Evolutionary conservation across 2,329 filamentous ascomycete species (phyloP), one percentile per base, ranked within the genome.

Genomic region (Didymellaceae sp.): DNA sequence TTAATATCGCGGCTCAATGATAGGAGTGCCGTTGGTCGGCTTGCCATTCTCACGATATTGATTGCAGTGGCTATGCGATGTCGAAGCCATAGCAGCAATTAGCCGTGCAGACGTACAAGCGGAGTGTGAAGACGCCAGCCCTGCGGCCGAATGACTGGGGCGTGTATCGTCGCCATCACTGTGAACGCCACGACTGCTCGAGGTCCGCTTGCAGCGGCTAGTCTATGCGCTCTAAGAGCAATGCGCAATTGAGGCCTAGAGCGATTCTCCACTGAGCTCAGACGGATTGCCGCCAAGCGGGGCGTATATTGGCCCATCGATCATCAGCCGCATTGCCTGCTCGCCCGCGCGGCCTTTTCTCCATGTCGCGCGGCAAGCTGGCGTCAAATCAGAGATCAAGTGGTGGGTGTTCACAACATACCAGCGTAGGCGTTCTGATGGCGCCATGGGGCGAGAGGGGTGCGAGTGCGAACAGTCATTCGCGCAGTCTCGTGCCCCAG

Each of bases 121-220:
- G 54, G 45, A 59, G 57, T 30, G 37, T 54, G 57, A 55, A 58
- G 62, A 61, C 58, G 58, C 61, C 65, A 71, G 67, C 65, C 66
- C 66, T 70, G 64, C 59, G 45, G 61, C 58, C 60, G 52, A 54
- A 35, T 49, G 25, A 48, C 41, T 44, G 37, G 46, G 53, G 65
- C 61, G 64, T 63, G 57, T 68, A 71, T 70, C 58, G 61, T 59
- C 39, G 61, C 65, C 57, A 62, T 66, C 59, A 57, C 22, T 43
- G 43, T 30, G 38, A 43, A 43, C 65, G 65, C 66, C 63, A 67
- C 67, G 68, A 55, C 56, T 65, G 57, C 46, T 55, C 47, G 52
- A 54, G 53, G 41, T 54, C 67, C 69, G 70, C 69, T 63, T 73
- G 65, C 68, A 72, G 69, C 68, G 68, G 66, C 65, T 73, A 67